Base-by-base conservation (phyloP, 495 filamentous ascomycete genomes). In the Aspergillus heteromorphus region DNA sequence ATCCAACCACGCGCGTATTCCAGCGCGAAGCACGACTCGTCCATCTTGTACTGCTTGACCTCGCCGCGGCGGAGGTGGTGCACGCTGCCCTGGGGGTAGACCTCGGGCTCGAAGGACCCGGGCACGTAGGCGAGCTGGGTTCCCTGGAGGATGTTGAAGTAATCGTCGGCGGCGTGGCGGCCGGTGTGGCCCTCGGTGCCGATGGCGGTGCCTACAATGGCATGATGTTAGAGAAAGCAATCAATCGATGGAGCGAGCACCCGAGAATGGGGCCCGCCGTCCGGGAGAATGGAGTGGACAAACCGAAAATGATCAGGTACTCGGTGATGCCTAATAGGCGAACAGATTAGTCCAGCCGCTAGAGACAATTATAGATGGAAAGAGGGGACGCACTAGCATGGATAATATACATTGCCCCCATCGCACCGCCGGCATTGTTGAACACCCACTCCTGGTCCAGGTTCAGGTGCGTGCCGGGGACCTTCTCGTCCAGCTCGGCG, bases 1-100 rank as follows among this genome's bases (percentile, higher is more conserved):
- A 95, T 92, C 87, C 88, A 93, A 61, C 89, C 89, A 61, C 88
- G 83, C 20, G 89, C 89, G 73, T 92, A 89, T 77, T 93, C 89
- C 49, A 95, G 81, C 40, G 89, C 89, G 66, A 89, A 92, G 79
- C 89, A 95, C 41, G 79, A 79, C 41, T 79, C 78, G 53, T 85
- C 81, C 84, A 90, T 89, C 78, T 81, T 83, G 75, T 93, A 93
- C 80, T 95, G 89, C 80, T 91, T 91, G 55, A 86, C 87, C 53
- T 78, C 70, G 55, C 88, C 89, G 62, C 89, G 83, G 23, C 59
- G 76, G 60, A 95, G 79, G 74, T 91, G 84, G 79, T 95, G 89
- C 53, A 92, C 79, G 62, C 74, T 79, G 29, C 89, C 89, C 51
- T 82, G 73, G 6, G 86, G 83, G 75, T 91, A 95, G 45, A 87